These are phyloP conservation scores for Lactifluus rugatus DNA, from an alignment of 768 basidiomycete genomes.

Conservation along the genomic window DNA sequence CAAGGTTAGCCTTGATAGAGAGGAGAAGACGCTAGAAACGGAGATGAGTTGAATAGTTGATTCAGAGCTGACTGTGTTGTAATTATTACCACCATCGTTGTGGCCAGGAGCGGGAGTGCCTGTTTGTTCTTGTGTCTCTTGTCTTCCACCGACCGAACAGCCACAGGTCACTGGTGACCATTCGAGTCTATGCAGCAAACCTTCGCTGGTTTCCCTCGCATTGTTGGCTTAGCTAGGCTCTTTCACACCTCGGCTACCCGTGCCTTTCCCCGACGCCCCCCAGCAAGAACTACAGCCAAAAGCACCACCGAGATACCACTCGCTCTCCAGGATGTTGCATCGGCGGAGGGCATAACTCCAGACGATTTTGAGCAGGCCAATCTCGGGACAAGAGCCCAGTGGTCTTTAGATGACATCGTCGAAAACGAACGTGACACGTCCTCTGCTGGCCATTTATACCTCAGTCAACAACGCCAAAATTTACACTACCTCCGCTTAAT, in stretches of 20 bases:
- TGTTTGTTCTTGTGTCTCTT: constrained; percentile 18
- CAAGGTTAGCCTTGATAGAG: constrained; percentile 71
- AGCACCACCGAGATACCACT: constrained; percentile 8
- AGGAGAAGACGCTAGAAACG: constrained; percentile 44
- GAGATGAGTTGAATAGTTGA: constrained; percentile 3
- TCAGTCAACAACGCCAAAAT: constrained; percentile 64
- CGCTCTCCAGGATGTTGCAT: constrained; percentile 6
- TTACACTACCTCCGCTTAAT: constrained; percentile 77
- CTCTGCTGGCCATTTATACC: constrained; percentile 57
- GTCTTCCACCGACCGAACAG: background rate
- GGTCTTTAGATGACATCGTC: constrained; percentile 25
- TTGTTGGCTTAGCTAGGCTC: constrained; percentile 12
- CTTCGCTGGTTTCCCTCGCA: background rate
- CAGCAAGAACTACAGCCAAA: background rate
- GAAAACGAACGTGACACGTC: constrained; percentile 55
- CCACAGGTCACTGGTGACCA: too few species aligned
- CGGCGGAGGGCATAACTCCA: constrained; percentile 20
- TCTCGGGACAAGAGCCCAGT: background rate
- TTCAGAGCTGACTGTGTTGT: background rate
- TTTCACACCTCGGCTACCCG: constrained; percentile 24
- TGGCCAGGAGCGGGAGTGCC: background rate
- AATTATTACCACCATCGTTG: background rate
- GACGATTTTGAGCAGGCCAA: constrained; percentile 8
- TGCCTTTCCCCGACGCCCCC: constrained; percentile 11
- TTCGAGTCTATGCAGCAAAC: background rate